A percentile compares a stretch with the other conserved stretches of the same genome.
Conservation (phyloP, 208 protist species). For the Acanthamoeba healyi region DNA sequence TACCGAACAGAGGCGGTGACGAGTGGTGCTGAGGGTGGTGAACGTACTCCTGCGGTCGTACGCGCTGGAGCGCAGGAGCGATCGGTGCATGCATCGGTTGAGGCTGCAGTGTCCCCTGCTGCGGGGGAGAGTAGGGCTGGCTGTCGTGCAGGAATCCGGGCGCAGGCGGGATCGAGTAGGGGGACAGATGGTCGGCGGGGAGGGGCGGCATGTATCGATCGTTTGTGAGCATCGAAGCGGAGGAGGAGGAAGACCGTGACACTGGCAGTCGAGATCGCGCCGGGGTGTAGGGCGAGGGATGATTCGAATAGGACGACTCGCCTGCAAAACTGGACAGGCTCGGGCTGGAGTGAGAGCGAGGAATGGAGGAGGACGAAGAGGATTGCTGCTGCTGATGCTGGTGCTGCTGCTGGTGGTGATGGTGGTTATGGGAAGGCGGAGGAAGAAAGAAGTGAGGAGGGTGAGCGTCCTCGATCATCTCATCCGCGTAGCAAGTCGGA, state of each 20-base stretch:
- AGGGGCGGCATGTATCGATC: neutral
- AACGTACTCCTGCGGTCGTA: neutral
- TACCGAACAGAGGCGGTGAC: neutral
- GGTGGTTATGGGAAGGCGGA: neutral
- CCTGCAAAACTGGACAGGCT: neutral
- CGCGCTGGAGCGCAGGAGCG: neutral
- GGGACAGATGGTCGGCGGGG: neutral
- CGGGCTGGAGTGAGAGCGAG: slow-evolving; percentile 13
- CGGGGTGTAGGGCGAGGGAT: neutral
- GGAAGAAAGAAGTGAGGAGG: neutral
- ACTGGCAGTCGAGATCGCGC: neutral
- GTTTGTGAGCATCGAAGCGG: neutral
- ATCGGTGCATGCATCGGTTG: neutral
- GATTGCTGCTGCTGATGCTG: neutral
- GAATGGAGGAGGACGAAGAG: neutral
- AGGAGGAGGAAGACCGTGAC: neutral
- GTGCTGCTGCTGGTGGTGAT: neutral
- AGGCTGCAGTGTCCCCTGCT: neutral
- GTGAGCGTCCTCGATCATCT: neutral
- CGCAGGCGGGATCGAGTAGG: slow-evolving; percentile 4
- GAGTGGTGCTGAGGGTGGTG: neutral
- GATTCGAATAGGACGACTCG: neutral
- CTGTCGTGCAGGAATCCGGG: neutral
- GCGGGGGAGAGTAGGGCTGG: neutral
- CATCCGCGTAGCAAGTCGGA: neutral